Percentiles rank a stretch among this genome's conserved stretches.
phyloP scores from a whole-genome alignment of 176 grass and related monocot genomes.

The Ensete ventricosum region DNA sequence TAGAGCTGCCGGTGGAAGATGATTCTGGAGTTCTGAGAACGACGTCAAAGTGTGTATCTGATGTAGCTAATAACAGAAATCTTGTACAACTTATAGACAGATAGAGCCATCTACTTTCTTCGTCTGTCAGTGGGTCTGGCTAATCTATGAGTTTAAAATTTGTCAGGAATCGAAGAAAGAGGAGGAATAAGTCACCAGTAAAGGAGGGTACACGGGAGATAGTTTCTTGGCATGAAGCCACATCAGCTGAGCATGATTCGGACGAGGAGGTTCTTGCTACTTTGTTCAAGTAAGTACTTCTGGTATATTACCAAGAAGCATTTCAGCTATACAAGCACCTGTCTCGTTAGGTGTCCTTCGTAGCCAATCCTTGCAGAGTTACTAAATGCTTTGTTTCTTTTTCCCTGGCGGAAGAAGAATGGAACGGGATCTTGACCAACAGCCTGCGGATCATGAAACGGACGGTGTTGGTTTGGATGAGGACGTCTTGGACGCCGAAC shows the following conservation, averaged over 20 bases:
- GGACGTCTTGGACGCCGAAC: slow-evolving; percentile 29
- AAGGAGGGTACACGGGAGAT: slow-evolving; percentile 18
- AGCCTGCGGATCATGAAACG: slow-evolving; percentile 12
- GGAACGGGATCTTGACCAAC: slow-evolving; percentile 4
- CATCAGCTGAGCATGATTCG: slow-evolving; percentile 31
- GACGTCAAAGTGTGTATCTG: not conserved
- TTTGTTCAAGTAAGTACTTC: slow-evolving; percentile 52
- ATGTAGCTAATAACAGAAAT: not conserved
- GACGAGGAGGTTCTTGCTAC: slow-evolving; percentile 46
- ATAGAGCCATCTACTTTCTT: not conserved
- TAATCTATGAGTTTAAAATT: not conserved
- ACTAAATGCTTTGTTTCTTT: not conserved
- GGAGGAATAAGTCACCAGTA: slow-evolving; percentile 10
- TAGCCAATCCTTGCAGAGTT: not conserved
- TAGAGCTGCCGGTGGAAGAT: not conserved
- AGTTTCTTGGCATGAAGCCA: slow-evolving; percentile 30
- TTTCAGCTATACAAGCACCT: not conserved
- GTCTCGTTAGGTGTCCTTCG: not conserved
- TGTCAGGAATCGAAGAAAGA: not conserved
- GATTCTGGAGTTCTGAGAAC: not conserved
- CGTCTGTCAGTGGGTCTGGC: not conserved
- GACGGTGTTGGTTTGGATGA: slow-evolving; percentile 7
- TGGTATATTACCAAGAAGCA: slow-evolving; percentile 13
- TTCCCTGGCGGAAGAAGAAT: not conserved
- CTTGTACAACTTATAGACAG: not conserved